Evolutionary conservation across 1,284 basidiomycete species (phyloP).

Genomic region (Moniliella sp.): DNA sequence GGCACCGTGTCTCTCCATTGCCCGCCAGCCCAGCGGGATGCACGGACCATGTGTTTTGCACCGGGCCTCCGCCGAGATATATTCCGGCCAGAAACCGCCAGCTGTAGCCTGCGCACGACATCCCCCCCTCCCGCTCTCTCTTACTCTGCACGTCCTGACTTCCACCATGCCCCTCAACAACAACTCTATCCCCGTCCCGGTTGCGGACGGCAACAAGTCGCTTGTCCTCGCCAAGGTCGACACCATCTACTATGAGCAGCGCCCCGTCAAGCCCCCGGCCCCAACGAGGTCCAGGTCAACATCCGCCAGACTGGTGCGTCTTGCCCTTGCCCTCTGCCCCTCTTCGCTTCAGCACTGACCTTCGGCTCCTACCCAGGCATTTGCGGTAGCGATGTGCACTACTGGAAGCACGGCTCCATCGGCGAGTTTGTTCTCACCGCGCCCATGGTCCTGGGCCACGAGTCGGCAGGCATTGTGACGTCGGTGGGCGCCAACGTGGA

Average conservation of each 20-base stretch:
- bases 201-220: conserved; percentile 55
- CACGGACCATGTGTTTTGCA: no score
- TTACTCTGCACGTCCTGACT: no score
- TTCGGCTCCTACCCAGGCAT: conserved; percentile 47
- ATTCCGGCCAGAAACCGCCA: no score
- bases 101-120: no score
- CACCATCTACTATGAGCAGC: conserved; percentile 52
- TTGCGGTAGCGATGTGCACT: conserved; percentile 46
- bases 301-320: conserved; percentile 50
- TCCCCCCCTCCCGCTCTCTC: no score
- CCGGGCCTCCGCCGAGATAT: no score
- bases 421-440: conserved; percentile 51
- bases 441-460: conserved; percentile 56
- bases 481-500: conserved; percentile 51
- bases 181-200: no score
- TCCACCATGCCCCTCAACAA: no score
- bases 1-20: no score
- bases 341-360: conserved; percentile 1
- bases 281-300: conserved; percentile 63
- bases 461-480: conserved; percentile 41
- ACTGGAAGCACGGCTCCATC: conserved; percentile 24
- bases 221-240: conserved; percentile 56
- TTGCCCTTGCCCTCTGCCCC: neutral
- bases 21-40: no score
- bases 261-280: conserved; percentile 46